phyloP scores from a whole-genome alignment of 164 flowering plant genomes.

The Dillenia turbinata region DNA sequence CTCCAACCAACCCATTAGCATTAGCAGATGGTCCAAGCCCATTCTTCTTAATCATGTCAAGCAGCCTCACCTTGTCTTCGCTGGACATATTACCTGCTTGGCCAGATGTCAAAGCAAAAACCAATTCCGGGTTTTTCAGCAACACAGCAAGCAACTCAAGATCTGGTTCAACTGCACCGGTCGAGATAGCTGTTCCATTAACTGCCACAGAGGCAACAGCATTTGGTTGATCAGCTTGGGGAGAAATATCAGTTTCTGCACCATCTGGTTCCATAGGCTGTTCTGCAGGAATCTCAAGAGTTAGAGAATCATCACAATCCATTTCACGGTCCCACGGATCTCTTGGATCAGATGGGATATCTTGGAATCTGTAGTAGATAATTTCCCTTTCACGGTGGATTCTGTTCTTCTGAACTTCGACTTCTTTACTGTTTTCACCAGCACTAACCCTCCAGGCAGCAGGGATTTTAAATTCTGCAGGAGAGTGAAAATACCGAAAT shows the following conservation, averaged over 20 bases:
- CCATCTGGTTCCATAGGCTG: slow-evolving; percentile 61
- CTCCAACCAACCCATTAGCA: slow-evolving; percentile 23
- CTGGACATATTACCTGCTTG: slow-evolving; percentile 57
- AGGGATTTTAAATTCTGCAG: slow-evolving; percentile 65
- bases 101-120: slow-evolving; percentile 84
- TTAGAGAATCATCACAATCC: slow-evolving; percentile 87
- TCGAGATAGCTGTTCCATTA: slow-evolving; percentile 13
- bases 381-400: slow-evolving; percentile 70
- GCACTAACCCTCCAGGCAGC: slow-evolving; percentile 51
- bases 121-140: slow-evolving; percentile 86
- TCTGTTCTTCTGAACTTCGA: slow-evolving; percentile 68
- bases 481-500: slow-evolving; percentile 21
- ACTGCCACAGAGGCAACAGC: slow-evolving; percentile 8
- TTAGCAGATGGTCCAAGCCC: slow-evolving; percentile 28
- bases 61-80: slow-evolving; percentile 65
- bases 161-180: slow-evolving; percentile 49
- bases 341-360: slow-evolving; percentile 74
- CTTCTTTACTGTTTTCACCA: slow-evolving; percentile 88
- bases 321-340: slow-evolving; percentile 98
- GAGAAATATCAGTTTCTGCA: slow-evolving; percentile 20
- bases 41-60: slow-evolving; percentile 72
- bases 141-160: slow-evolving; percentile 82
- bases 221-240: slow-evolving; percentile 9
- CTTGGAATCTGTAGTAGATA: slow-evolving; percentile 37
- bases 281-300: slow-evolving; percentile 72